Evolutionary conservation across 164 flowering plant species (phyloP).

Genomic region (Houttuynia cordata): DNA sequence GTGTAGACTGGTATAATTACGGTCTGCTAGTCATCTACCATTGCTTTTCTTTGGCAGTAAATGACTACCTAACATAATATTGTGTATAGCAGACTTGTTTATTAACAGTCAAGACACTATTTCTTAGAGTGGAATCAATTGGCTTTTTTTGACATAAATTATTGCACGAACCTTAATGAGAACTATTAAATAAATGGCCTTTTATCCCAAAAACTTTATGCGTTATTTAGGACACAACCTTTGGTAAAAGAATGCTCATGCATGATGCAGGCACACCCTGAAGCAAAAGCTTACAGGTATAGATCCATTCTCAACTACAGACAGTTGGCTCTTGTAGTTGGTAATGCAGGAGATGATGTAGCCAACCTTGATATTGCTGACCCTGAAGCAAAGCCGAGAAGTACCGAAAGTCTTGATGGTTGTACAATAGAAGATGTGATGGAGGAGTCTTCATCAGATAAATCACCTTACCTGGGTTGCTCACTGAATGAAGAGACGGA

Average conservation of each 20-base stretch:
- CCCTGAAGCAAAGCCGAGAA: not conserved
- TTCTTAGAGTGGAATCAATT: too few relatives aligned
- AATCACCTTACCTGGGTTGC: not conserved
- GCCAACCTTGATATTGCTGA: not conserved
- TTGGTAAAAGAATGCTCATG: not conserved
- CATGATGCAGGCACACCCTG: constrained; percentile 11
- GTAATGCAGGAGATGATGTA: constrained; percentile 1
- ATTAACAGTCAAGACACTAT: too few relatives aligned
- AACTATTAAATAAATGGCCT: not conserved
- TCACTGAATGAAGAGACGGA: not conserved
- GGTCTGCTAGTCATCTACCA: too few relatives aligned
- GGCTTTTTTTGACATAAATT: not conserved
- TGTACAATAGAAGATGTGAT: constrained; percentile 3
- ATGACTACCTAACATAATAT: constrained; percentile 11
- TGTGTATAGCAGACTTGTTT: constrained; percentile 79
- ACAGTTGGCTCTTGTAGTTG: constrained; percentile 7
- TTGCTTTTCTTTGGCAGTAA: too few relatives aligned
- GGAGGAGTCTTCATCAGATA: constrained; percentile 5
- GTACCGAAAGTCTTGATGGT: not conserved
- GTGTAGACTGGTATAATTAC: too few relatives aligned
- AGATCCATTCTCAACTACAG: constrained; percentile 8
- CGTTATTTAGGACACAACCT: not conserved
- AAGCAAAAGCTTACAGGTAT: constrained; percentile 8
- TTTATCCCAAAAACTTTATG: too few relatives aligned
- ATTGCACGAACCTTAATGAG: not conserved